Conservation (phyloP, 306 rosid genomes). For the Myrica gale region DNA sequence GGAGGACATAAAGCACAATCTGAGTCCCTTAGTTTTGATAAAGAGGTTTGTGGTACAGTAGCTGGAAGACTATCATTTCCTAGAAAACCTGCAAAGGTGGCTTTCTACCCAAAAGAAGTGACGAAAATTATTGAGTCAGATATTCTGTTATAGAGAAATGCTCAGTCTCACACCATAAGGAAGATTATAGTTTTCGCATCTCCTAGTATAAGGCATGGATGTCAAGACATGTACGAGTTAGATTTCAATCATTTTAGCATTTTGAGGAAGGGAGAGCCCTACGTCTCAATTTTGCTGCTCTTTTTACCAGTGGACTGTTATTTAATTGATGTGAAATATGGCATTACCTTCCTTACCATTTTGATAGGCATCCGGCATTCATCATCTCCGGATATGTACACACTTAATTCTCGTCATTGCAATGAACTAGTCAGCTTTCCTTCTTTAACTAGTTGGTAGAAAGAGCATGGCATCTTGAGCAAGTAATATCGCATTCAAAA, state of each 20-base stretch:
- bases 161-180: constrained; percentile 77
- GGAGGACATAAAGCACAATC: constrained; percentile 20
- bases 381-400: background rate
- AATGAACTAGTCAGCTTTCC: background rate
- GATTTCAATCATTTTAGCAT: constrained; percentile 78
- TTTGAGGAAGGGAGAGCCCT: constrained; percentile 70
- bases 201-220: constrained; percentile 83
- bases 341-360: background rate
- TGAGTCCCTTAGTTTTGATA: constrained; percentile 22
- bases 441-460: background rate
- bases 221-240: constrained; percentile 79
- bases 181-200: constrained; percentile 81
- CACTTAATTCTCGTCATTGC: no score
- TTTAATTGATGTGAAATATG: background rate
- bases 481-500: background rate
- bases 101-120: constrained; percentile 86
- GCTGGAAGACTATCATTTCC: constrained; percentile 32
- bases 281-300: background rate
- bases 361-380: background rate
- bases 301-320: background rate
- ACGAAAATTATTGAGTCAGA: constrained; percentile 62
- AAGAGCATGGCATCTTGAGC: background rate
- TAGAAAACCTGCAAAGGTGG: constrained; percentile 62
- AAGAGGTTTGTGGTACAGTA: constrained; percentile 26
- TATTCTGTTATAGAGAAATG: constrained; percentile 51